Evolutionary conservation across 2,329 filamentous ascomycete species (phyloP).

Genomic region (Colletotrichum destructivum): DNA sequence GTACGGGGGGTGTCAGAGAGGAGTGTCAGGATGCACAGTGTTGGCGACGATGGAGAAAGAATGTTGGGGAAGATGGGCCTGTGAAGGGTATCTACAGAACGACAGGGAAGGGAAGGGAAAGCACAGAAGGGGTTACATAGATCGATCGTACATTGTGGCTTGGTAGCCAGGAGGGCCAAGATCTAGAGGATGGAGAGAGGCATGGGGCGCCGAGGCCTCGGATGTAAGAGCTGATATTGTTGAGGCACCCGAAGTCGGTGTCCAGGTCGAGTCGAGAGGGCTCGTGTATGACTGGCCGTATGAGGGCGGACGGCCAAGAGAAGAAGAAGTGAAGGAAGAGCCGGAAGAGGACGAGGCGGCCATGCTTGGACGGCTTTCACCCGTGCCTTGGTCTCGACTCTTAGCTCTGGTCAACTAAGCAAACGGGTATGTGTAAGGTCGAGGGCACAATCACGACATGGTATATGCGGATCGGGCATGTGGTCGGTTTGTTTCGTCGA

Average conservation of each 20-base stretch:
- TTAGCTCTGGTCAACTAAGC: slow-evolving; percentile 28
- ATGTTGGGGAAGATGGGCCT: slow-evolving; percentile 21
- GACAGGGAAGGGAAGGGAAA: slow-evolving; percentile 33
- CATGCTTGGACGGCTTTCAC: slow-evolving; percentile 50
- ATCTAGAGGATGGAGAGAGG: slow-evolving; percentile 62
- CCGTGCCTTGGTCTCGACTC: slow-evolving; percentile 4
- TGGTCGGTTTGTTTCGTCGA: slow-evolving; percentile 20
- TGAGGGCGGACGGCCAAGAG: slow-evolving; percentile 58
- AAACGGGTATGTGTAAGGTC: neutral
- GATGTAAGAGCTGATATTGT: slow-evolving; percentile 60
- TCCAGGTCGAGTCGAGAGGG: slow-evolving; percentile 62
- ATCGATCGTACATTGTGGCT: slow-evolving; percentile 64
- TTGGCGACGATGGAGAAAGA: slow-evolving; percentile 41
- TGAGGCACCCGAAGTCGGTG: slow-evolving; percentile 60
- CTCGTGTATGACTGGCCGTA: slow-evolving; percentile 60
- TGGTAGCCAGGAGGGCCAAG: slow-evolving; percentile 68
- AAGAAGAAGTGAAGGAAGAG: slow-evolving; percentile 65
- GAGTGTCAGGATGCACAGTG: slow-evolving; percentile 16
- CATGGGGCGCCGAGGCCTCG: slow-evolving; percentile 57
- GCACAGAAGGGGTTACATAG: neutral
- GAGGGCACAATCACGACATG: slow-evolving; percentile 27
- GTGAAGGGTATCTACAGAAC: slow-evolving; percentile 44
- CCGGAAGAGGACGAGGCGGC: slow-evolving; percentile 61
- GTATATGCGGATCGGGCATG: neutral
- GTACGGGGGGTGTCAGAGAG: slow-evolving; percentile 36